Percentiles rank a stretch among this genome's conserved stretches.
Conservation (phyloP, 345 rosid species). For the Arabis hirsuta region DNA sequence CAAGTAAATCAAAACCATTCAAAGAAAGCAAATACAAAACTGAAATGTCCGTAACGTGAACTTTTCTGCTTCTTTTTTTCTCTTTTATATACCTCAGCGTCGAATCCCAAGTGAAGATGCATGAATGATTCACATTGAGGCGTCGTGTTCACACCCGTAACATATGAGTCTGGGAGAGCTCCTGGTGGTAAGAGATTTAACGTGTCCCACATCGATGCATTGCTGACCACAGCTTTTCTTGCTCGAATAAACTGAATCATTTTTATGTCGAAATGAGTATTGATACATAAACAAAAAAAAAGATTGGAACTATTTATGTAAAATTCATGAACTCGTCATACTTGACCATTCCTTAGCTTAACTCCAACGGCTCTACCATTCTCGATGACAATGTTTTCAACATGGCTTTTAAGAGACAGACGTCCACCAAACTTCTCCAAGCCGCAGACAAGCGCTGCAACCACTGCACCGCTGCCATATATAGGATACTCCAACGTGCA, state of each 20-base stretch:
- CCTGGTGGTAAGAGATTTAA: slow-evolving; percentile 69
- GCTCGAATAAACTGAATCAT: slow-evolving; percentile 74
- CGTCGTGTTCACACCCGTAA: slow-evolving; percentile 54
- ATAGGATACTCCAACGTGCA: slow-evolving; percentile 84
- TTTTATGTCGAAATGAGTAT: not conserved
- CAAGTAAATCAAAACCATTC: not conserved
- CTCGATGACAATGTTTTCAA: slow-evolving; percentile 73
- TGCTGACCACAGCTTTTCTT: slow-evolving; percentile 87
- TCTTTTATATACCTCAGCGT: slow-evolving; percentile 62
- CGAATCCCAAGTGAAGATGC: slow-evolving; percentile 98
- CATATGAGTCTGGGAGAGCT: slow-evolving; percentile 62
- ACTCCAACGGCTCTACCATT: slow-evolving; percentile 81
- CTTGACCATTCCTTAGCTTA: slow-evolving; percentile 83
- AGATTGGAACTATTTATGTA: not conserved
- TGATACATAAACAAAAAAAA: not conserved
- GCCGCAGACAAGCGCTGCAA: slow-evolving; percentile 86
- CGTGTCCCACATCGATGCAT: slow-evolving; percentile 97
- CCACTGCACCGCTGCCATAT: slow-evolving; percentile 80
- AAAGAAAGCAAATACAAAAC: not conserved
- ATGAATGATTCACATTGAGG: slow-evolving; percentile 94
- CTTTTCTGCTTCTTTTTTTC: not conserved
- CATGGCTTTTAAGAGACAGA: slow-evolving; percentile 76
- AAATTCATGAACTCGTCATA: slow-evolving; percentile 44
- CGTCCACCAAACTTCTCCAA: slow-evolving; percentile 83
- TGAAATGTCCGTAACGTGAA: not conserved